Evolutionary conservation across 441 rosid genomes (phyloP), one percentile per base, ranked within the genome.

Genomic region (Flueggea neowawraea): DNA sequence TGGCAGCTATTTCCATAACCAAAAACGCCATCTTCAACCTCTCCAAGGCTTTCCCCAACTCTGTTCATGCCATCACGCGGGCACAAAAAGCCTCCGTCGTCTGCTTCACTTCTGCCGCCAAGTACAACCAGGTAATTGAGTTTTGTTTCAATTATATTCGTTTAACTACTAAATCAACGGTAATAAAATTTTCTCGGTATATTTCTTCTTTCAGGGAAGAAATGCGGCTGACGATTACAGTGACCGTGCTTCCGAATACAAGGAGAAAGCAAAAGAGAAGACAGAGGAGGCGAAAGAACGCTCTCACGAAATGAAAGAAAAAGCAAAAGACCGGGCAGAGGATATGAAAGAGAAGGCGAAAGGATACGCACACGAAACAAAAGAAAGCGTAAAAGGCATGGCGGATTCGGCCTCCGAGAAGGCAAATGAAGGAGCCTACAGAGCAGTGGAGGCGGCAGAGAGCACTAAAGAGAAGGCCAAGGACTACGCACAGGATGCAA

Each of bases 81-180:
- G 12, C 79, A n/a, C 48, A 52, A 48, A 81, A 62, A 66, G 65
- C 78, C 52, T 77, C 87, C 4, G 77, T 86, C 22, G 78, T 86
- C 55, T 81, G 74, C 74, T 86, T 86, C 71, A 14, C 84, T 55
- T 71, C 85, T 61, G 81, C 90, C 31, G 78, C 86, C 66, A 80
- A 72, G 54, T 63, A 68, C 17, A 65, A 66, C 53, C 56, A 68
- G 77, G 82, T 74, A 71, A 55, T 6, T 49, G 33, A 22, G 28
- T 22, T 22, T 22, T 22, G 28, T 22, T 22, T 22, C 28, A 22
- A 22, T 22, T 22, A 22, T 22, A 22, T 22, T 22, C 28, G 28
- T 2, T 22, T 22, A 22, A 22, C 28, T 22, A 22, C 28, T 22
- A 22, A 1, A 22, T 22, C 28, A 6, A 43, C 45, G 45, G 45